Conservation (phyloP, 2,329 filamentous ascomycete species). For the Paraphaeosphaeria minitans region DNA sequence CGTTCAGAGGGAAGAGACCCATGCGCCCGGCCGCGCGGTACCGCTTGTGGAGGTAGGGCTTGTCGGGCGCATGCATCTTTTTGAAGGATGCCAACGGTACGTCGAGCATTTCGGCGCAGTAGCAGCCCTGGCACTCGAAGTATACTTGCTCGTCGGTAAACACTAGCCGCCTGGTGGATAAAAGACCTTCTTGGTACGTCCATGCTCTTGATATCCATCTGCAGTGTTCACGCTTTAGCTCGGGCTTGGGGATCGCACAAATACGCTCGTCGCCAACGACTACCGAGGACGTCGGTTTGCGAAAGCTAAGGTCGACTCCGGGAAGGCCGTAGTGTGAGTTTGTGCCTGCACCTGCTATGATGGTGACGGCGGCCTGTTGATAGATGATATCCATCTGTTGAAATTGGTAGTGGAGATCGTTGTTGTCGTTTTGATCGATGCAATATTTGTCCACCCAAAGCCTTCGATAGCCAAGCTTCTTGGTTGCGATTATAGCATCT, state of each 20-base stretch:
- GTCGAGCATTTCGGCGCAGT: constrained; percentile 15
- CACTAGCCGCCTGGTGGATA: constrained; percentile 11
- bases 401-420: constrained; percentile 11
- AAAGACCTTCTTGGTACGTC: constrained; percentile 18
- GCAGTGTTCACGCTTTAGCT: background rate
- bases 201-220: constrained; percentile 8
- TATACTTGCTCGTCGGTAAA: constrained; percentile 15
- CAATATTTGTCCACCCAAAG: constrained; percentile 23
- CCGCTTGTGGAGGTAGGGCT: constrained; percentile 6
- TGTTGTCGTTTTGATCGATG: constrained; percentile 9
- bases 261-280: constrained; percentile 3
- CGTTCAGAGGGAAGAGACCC: constrained; percentile 16
- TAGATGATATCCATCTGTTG: constrained; percentile 21
- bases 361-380: constrained; percentile 15
- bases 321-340: constrained; percentile 13
- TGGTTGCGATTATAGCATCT: constrained; percentile 10
- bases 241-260: constrained; percentile 4
- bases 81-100: constrained; percentile 8
- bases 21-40: constrained; percentile 10
- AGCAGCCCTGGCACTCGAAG: constrained; percentile 13
- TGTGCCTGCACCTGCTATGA: constrained; percentile 15
- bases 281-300: constrained; percentile 7
- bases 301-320: constrained; percentile 10
- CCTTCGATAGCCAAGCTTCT: constrained; percentile 8
- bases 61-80: constrained; percentile 11